Evolutionary conservation across 108 stramenopile genomes (phyloP).

Genomic region (Pseudonitzschia pungens): DNA sequence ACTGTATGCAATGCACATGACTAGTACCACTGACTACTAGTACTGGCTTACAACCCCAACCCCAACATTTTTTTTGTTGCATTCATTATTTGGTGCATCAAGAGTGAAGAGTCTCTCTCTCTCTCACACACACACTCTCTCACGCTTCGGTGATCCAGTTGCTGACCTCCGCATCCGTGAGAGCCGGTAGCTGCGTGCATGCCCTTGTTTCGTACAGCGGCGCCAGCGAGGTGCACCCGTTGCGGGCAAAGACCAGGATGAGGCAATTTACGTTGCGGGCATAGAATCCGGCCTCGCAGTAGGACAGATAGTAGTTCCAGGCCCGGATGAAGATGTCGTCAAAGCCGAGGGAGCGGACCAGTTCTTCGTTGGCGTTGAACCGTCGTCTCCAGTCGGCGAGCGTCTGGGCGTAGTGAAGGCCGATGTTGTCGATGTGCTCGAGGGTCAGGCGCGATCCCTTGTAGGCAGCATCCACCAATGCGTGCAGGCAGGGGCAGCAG

Average conservation of each 20-base stretch:
- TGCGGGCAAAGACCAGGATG: constrained; percentile 76
- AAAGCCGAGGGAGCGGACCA: constrained; percentile 82
- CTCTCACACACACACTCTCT: too few species aligned
- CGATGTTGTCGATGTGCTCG: constrained; percentile 90
- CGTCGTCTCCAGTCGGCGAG: constrained; percentile 92
- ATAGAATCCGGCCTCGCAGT: constrained; percentile 95
- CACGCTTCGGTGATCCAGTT: constrained; percentile 38
- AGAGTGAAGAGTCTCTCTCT: too few species aligned
- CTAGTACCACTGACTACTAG: too few species aligned
- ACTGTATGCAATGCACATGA: too few species aligned
- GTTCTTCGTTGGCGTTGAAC: constrained; percentile 73
- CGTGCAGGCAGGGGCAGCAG: constrained; percentile 87
- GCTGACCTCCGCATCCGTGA: constrained; percentile 54
- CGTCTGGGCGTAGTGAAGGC: constrained; percentile 94
- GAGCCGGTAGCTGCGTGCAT: constrained; percentile 49
- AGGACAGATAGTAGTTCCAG: constrained; percentile 96
- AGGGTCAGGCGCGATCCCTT: constrained; percentile 72
- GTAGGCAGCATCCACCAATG: constrained; percentile 87
- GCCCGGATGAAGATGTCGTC: constrained; percentile 92
- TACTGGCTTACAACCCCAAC: too few species aligned
- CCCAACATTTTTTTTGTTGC: too few species aligned
- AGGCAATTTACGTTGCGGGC: constrained; percentile 77
- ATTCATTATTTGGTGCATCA: too few species aligned
- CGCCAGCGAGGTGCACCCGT: constrained; percentile 59
- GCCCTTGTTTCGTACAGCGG: constrained; percentile 66